Evolutionary conservation across 805 yeast genomes (phyloP).

Genomic region (Saturnispora mendoncae): DNA sequence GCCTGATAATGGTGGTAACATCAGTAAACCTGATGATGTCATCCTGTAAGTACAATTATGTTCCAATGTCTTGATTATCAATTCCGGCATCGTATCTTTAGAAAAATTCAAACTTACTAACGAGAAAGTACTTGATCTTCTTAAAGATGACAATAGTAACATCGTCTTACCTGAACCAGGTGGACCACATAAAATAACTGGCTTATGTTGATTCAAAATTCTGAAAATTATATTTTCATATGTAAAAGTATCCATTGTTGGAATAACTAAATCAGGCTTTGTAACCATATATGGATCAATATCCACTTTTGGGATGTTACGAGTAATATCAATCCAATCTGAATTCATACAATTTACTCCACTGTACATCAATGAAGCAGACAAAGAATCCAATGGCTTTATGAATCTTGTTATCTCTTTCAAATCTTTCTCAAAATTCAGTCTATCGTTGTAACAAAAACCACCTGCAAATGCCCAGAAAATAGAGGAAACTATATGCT

Average conservation of each 20-base stretch:
- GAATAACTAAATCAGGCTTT: slow-evolving; percentile 57
- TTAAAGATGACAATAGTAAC: slow-evolving; percentile 66
- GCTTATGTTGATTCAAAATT: slow-evolving; percentile 44
- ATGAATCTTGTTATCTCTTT: slow-evolving; percentile 18
- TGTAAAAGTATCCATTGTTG: slow-evolving; percentile 68
- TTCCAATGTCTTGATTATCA: slow-evolving; percentile 56
- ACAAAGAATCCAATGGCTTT: slow-evolving; percentile 1
- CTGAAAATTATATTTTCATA: slow-evolving; percentile 56
- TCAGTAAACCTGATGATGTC: slow-evolving; percentile 40
- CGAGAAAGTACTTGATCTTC: slow-evolving; percentile 47
- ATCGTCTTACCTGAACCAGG: slow-evolving; percentile 97
- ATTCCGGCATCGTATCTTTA: slow-evolving; percentile 59
- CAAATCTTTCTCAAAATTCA: slow-evolving; percentile 29
- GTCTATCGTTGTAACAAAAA: slow-evolving; percentile 31
- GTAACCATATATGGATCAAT: slow-evolving; percentile 53
- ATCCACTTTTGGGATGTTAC: slow-evolving; percentile 33
- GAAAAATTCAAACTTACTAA: slow-evolving; percentile 73
- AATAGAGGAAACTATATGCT: slow-evolving; percentile 32
- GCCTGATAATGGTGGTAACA: slow-evolving; percentile 54
- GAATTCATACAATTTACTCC: slow-evolving; percentile 38
- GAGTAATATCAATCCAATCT: slow-evolving; percentile 37
- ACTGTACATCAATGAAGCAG: slow-evolving; percentile 30
- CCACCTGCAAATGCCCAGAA: slow-evolving; percentile 67
- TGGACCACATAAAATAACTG: slow-evolving; percentile 82
- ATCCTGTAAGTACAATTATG: slow-evolving; percentile 59